phyloP scores from a whole-genome alignment of 176 grass and related monocot genomes.

The Rhynchospora breviuscula region DNA sequence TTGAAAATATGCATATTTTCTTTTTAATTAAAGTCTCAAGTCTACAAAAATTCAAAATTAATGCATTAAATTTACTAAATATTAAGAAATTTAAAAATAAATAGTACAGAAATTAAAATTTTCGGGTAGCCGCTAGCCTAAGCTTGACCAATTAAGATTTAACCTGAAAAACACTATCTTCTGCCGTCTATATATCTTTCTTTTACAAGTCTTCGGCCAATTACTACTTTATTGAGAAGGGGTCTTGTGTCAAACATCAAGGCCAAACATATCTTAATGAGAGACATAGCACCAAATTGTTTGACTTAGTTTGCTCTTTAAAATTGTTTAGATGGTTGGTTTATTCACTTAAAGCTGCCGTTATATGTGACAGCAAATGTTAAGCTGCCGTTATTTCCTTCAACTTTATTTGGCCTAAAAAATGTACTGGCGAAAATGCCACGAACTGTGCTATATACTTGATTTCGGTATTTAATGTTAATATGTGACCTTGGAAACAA shows the following conservation, averaged over 20 bases:
- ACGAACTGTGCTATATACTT: neutral
- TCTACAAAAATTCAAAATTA: too few species aligned
- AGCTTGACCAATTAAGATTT: too few species aligned
- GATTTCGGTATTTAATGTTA: neutral
- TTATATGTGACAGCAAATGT: neutral
- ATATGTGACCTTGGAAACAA: neutral
- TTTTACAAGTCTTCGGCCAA: neutral
- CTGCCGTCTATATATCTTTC: neutral
- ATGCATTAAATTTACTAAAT: too few species aligned
- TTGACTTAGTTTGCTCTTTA: conserved; percentile 10
- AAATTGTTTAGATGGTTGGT: neutral
- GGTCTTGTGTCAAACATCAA: conserved; percentile 11
- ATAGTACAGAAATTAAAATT: too few species aligned
- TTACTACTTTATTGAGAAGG: neutral
- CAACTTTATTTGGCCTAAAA: neutral
- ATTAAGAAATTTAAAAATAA: too few species aligned
- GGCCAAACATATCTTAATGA: neutral
- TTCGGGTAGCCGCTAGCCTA: too few species aligned
- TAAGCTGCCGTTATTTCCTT: neutral
- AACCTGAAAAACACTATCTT: neutral
- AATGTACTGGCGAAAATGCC: neutral
- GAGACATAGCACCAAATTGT: conserved; percentile 24
- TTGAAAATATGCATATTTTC: too few species aligned
- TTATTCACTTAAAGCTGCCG: neutral
- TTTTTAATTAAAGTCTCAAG: too few species aligned